phyloP scores from a whole-genome alignment of 2,329 filamentous ascomycete genomes.

The Colletotrichum sidae region DNA sequence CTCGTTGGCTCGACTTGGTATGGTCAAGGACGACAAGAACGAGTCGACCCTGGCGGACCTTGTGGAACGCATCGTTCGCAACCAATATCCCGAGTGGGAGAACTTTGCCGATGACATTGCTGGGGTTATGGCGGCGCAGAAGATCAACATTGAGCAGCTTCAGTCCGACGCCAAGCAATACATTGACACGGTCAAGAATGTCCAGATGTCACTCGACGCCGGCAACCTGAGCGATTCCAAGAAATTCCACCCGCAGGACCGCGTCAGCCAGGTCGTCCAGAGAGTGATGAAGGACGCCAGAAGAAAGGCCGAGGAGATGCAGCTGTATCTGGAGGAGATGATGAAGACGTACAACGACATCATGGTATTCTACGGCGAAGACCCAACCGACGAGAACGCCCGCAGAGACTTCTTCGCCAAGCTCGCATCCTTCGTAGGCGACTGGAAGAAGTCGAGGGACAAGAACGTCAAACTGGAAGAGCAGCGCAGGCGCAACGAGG shows the following conservation, averaged over 20 bases:
- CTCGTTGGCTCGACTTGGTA: conserved; percentile 89
- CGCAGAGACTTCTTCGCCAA: conserved; percentile 95
- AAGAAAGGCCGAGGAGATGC: conserved; percentile 95
- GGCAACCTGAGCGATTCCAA: conserved; percentile 96
- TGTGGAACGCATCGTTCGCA: conserved; percentile 94
- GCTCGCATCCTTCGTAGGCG: conserved; percentile 86
- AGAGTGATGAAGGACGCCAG: conserved; percentile 96
- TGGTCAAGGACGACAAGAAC: conserved; percentile 99
- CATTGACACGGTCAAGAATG: conserved; percentile 93
- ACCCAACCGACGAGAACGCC: conserved; percentile 90
- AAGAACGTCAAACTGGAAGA: conserved; percentile 92
- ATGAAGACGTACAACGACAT: conserved; percentile 91
- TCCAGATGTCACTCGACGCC: conserved; percentile 90
- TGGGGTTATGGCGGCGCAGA: conserved; percentile 82
- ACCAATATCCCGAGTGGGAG: conserved; percentile 97
- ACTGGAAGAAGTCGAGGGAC: conserved; percentile 96
- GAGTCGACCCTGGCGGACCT: conserved; percentile 95
- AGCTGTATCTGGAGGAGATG: conserved; percentile 94
- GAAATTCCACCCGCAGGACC: conserved; percentile 97
- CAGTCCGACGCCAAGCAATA: conserved; percentile 89
- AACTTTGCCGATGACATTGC: conserved; percentile 86
- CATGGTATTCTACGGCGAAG: conserved; percentile 96
- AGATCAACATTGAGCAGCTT: conserved; percentile 95
- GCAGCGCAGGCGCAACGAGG: conserved; percentile 85
- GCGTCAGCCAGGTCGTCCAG: conserved; percentile 91